Evolutionary conservation across 2,329 filamentous ascomycete genomes (phyloP), one percentile per base, ranked within the genome.

Genomic region (Dendrostoma leiphaemia): DNA sequence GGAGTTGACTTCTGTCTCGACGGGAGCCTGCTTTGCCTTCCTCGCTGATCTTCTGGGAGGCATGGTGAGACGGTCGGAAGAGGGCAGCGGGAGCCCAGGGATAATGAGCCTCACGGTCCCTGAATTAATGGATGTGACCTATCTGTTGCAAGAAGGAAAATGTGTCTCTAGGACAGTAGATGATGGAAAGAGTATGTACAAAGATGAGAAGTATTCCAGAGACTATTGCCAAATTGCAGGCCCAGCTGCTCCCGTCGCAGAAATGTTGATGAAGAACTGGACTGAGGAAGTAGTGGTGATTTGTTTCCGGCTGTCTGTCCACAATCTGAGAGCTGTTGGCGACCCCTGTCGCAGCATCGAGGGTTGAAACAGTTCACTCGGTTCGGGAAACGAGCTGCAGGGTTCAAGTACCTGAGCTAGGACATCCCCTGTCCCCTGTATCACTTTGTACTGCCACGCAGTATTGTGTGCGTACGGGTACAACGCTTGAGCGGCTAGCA

Each of bases 1-100:
- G 7, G 70, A 65, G 45, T 64, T 63, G 47, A 65, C 61, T 44
- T 67, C 64, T 47, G 67, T 65, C 19, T 51, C 51, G 34, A 47
- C 40, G 13, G 47, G n/a, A 12, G 29, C 23, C 46, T 51, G 41
- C 31, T 51, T 59, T n/a, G 49, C 35, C 62, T 49, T 67, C 59
- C 13, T 66, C 54, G 59, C 60, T 49, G 54, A 12, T 34, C 41
- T 58, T 44, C 37, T 47, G 44, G 63, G 59, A 37, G 64, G 58
- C 65, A 66, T 81, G 28, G 37, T 50, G 56, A n/a, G 15, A 19
- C 13, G 26, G 17, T 9, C 15, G 19, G 8, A n/a, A 21, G 19
- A 9, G 55, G 37, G 38, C 17, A 35, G 35, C n/a, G 26, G 10
- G 19, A 24, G 19, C 23, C 4, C 3, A 8, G 24, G 17, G n/a